Conservation (phyloP, 75 land plant genomes). For the Sequoia sempervirens region DNA sequence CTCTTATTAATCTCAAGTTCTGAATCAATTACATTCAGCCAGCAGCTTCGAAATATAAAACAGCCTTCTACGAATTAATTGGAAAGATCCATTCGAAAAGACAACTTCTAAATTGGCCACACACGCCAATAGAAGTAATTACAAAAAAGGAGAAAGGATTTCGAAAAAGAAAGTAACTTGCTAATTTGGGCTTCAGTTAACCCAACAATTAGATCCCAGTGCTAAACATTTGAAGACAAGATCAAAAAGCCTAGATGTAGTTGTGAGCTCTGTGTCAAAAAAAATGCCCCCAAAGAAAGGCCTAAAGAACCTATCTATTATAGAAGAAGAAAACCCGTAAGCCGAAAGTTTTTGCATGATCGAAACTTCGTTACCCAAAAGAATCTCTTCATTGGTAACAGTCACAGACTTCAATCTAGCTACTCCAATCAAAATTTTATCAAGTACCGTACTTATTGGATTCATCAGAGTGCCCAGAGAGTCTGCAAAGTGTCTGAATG, state of each 20-base stretch:
- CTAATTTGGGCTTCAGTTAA: too few relatives aligned
- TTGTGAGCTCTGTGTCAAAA: constrained; percentile 77
- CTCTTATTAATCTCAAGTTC: too few relatives aligned
- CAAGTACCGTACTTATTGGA: constrained; percentile 72
- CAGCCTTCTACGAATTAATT: too few relatives aligned
- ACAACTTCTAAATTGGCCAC: too few relatives aligned
- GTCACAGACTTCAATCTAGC: constrained; percentile 41
- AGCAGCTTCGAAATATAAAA: too few relatives aligned
- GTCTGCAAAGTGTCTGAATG: constrained; percentile 65
- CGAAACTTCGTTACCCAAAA: constrained; percentile 39
- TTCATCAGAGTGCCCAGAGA: constrained; percentile 41
- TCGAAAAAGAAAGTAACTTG: too few relatives aligned
- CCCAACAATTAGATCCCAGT: constrained; percentile 81
- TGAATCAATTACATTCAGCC: too few relatives aligned
- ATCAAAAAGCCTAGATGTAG: constrained; percentile 78
- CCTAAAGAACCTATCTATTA: constrained; percentile 79
- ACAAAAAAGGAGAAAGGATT: too few relatives aligned
- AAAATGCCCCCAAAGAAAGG: constrained; percentile 96
- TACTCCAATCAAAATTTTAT: constrained; percentile 66
- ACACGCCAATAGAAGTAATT: too few relatives aligned
- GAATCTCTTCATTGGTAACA: constrained; percentile 37
- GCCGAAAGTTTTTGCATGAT: constrained; percentile 35
- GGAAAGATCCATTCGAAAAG: too few relatives aligned
- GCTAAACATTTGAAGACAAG: constrained; percentile 91
- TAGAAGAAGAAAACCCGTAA: constrained; percentile 58